These are phyloP conservation scores for Ophiostoma ips DNA, from an alignment of 2,329 filamentous ascomycete genomes.

Conservation along the genomic window DNA sequence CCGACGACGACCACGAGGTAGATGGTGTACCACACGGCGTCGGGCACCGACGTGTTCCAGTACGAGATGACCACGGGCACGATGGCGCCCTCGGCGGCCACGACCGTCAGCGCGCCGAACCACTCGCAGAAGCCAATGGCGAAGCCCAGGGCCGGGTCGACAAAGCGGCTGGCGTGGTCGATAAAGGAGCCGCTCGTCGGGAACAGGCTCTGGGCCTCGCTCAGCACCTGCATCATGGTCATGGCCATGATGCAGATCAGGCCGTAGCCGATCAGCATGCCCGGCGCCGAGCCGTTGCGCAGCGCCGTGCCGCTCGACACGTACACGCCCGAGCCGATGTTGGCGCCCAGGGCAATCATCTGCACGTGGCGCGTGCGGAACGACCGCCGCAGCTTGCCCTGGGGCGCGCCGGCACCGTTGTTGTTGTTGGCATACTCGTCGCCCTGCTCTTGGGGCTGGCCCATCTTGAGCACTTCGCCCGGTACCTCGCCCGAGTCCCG, in stretches of 20 bases:
- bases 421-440: slow-evolving; percentile 8
- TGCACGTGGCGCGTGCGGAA: slow-evolving; percentile 11
- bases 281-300: slow-evolving; percentile 48
- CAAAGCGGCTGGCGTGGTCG: slow-evolving; percentile 38
- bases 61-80: slow-evolving; percentile 23
- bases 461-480: slow-evolving; percentile 7
- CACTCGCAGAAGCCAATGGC: slow-evolving; percentile 39
- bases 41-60: slow-evolving; percentile 28
- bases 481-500: slow-evolving; percentile 7
- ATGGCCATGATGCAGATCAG: slow-evolving; percentile 11
- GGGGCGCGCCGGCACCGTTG: neutral
- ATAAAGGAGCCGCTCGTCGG: slow-evolving; percentile 41
- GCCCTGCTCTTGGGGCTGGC: slow-evolving; percentile 4
- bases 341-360: slow-evolving; percentile 13
- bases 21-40: slow-evolving; percentile 30
- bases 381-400: slow-evolving; percentile 6
- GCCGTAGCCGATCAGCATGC: slow-evolving; percentile 12
- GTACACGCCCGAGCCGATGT: slow-evolving; percentile 12
- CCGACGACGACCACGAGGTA: slow-evolving; percentile 15
- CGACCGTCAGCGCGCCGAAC: slow-evolving; percentile 23
- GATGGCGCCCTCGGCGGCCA: slow-evolving; percentile 10
- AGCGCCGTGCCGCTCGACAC: slow-evolving; percentile 21
- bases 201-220: slow-evolving; percentile 18
- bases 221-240: slow-evolving; percentile 10
- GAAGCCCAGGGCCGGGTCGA: slow-evolving; percentile 44